Conservation (phyloP, 2,329 filamentous ascomycete genomes). For the Monilinia fructigena region DNA sequence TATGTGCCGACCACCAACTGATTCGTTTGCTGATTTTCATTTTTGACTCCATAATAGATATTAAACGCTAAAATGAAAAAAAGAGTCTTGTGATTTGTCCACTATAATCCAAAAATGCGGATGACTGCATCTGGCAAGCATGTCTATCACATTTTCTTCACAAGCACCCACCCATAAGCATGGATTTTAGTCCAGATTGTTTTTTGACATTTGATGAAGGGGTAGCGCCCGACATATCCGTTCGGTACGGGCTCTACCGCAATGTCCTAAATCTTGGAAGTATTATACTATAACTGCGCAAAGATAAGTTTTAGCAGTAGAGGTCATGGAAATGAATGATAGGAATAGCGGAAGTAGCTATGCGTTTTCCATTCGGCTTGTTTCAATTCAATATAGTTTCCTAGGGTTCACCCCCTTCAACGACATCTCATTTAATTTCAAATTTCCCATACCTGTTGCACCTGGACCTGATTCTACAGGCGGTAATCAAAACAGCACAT, state of each 20-base stretch:
- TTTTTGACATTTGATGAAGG: conserved; percentile 13
- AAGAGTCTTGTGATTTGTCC: conserved; percentile 22
- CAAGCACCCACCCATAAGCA: conserved; percentile 13
- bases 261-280: not conserved
- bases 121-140: conserved; percentile 24
- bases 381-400: conserved; percentile 8
- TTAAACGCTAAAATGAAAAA: conserved; percentile 15
- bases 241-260: conserved; percentile 21
- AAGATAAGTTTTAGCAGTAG: not conserved
- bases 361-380: conserved; percentile 1
- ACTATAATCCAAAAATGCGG: conserved; percentile 19
- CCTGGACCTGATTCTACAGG: conserved; percentile 5
- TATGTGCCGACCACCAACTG: conserved; percentile 16
- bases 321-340: not conserved
- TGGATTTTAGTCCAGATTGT: conserved; percentile 12
- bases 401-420: not conserved
- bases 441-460: not conserved
- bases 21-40: conserved; percentile 11
- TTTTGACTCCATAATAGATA: not conserved
- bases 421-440: not conserved
- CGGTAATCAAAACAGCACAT: conserved; percentile 11
- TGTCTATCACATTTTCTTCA: conserved; percentile 25
- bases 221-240: conserved; percentile 15
- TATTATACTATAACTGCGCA: not conserved
- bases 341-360: not conserved